Evolutionary conservation across 257 asterid genomes (phyloP), one percentile per base, ranked within the genome.

Genomic region (Ocimum tenuiflorum): DNA sequence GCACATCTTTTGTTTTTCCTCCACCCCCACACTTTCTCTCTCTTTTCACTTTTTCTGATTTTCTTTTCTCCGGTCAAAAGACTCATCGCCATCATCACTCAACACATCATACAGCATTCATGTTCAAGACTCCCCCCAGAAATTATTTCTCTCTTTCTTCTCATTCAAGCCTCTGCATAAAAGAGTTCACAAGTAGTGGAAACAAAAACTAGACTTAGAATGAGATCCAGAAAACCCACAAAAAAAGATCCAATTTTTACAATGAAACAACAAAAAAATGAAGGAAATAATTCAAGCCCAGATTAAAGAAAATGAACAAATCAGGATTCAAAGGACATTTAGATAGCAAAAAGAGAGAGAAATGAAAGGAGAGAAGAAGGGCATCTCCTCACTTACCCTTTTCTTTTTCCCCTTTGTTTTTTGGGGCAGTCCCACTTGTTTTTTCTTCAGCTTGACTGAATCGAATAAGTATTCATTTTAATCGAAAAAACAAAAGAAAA

Each of bases 1-100:
- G 71, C 22, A 64, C 60, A 70, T 48, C 76, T 72, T 74, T 72
- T 70, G 20, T 63, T 59, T 48, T 46, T 45, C 53, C 42, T 27
- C 38, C 57, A 47, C 61, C 15, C 60, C 42, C 36, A 54, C 33
- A 31, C 55, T 66, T 8, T 73, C 38, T 75, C 67, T 61, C 53
- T 67, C 27, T 63, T 7, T 69, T 60, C 84, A 71, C 88, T 85
- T 80, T 85, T 69, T 71, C 72, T 66, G 75, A 74, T 76, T 78
- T 68, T 63, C 74, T 73, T 76, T 66, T 80, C 67, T 48, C 64
- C 58, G 83, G 91, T 82, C 86, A 85, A 85, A 85, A 82, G 85
- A 80, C 80, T 74, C 77, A 74, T 70, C 81, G 60, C 70, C 70
- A 79, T 75, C 82, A 79, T 70, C 67, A 79, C 68, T 38, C 80